Evolutionary conservation across 2,329 filamentous ascomycete species (phyloP).

Genomic region (Xylariaceae sp.): DNA sequence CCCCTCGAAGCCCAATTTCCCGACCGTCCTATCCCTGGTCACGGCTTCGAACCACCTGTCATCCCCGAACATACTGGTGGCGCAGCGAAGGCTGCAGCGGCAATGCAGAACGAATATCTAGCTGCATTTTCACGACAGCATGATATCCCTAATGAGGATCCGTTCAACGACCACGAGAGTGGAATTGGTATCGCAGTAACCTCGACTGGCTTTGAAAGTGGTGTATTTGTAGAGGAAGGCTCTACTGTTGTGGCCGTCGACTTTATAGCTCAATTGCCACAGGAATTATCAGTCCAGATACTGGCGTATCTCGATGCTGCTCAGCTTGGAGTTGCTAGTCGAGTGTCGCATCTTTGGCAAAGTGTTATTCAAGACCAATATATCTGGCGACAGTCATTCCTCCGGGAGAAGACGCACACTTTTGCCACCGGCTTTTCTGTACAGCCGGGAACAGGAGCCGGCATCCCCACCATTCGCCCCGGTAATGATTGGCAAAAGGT

Average conservation of each 20-base stretch:
- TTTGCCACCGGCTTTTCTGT: conserved; percentile 55
- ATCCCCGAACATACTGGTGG: conserved; percentile 58
- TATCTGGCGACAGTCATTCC: conserved; percentile 61
- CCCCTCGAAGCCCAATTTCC: conserved; percentile 32
- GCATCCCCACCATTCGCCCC: conserved; percentile 51
- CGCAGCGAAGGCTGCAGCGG: conserved; percentile 59
- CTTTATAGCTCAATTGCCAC: conserved; percentile 53
- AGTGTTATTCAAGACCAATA: conserved; percentile 48
- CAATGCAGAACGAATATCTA: conserved; percentile 55
- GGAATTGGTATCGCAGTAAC: conserved; percentile 59
- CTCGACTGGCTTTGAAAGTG: conserved; percentile 34
- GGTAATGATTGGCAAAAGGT: conserved; percentile 82
- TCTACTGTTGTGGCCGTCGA: conserved; percentile 45
- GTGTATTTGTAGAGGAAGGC: conserved; percentile 34
- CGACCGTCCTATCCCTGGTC: conserved; percentile 43
- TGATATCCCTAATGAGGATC: conserved; percentile 44
- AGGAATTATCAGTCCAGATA: conserved; percentile 57
- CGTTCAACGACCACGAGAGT: conserved; percentile 59
- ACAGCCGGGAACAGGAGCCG: conserved; percentile 51
- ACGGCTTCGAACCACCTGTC: conserved; percentile 52
- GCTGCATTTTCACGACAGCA: conserved; percentile 34
- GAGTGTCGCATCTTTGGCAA: conserved; percentile 51
- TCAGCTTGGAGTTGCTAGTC: conserved; percentile 45
- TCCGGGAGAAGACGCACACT: conserved; percentile 56
- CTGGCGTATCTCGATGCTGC: conserved; percentile 53